Base-by-base conservation (phyloP, 345 rosid genomes). In the Balakata baccata region DNA sequence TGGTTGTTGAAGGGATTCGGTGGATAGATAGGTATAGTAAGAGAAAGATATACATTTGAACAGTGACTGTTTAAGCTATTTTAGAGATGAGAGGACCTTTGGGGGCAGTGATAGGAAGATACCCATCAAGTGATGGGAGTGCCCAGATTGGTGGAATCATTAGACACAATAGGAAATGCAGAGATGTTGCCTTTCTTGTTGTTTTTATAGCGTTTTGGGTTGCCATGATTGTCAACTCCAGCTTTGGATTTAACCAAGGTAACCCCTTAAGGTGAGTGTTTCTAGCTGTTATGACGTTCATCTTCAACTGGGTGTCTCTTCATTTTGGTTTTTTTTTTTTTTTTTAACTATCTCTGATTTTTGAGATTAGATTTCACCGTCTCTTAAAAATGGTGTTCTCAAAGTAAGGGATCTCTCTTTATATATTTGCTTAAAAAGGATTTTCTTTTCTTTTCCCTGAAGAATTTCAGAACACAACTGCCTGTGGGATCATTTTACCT, bases 171-270 rank as follows among this genome's bases (percentile, higher is more conserved):
- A 87, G 99, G 86, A 92, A 92, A 79, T 95, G 98, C 72, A 84
- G 96, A 84, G 99, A 95, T 83, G 79, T 91, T 75, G 87, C 85
- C 8, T 89, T 92, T 83, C 97, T 92, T 45, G 79, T 92, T 66
- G 70, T 95, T 73, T 95, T 92, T 74, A 85, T 91, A 43, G 90
- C 96, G 29, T 95, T 92, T 82, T 95, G 99, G 99, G 83, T 95
- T 78, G 92, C 98, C 22, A 91, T 95, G 99, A 87, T 92, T 85
- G 99, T 92, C 25, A 92, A 95, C 83, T 95, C 98, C 51, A 95
- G 99, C 90, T 95, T 95, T 79, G 99, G 98, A 53, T 95, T 95
- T 79, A 89, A 92, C 87, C 80, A 85, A 83, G 98, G 99, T 53
- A 90, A 91, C 87, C 98, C 98, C 2, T 76, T 83, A 69, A 88